Evolutionary conservation across 495 filamentous ascomycete genomes (phyloP), one percentile per base, ranked within the genome.

Genomic region (Stereocaulon alpinum): DNA sequence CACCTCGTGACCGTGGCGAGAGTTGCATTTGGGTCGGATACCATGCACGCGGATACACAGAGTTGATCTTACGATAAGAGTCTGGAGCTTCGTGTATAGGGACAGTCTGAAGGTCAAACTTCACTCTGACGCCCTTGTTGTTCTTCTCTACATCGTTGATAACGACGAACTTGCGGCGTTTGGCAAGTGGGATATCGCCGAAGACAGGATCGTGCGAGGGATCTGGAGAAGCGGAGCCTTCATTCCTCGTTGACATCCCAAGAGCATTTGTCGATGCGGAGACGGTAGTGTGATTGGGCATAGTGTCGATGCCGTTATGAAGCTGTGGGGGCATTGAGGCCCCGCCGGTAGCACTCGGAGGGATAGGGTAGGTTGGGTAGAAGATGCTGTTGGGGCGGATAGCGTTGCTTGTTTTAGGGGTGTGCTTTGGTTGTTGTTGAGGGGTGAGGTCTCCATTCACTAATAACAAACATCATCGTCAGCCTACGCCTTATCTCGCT

Each of bases 81-180:
- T 97, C 93, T 0, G 91, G 91, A 61, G 96, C 91, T 69, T 96
- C 92, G 62, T 88, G 82, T 72, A 93, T 92, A 61, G 95, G 85
- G 55, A 96, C 89, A 18, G 82, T 80, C 59, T 96, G 89, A 27
- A 97, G 80, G 63, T 85, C 89, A 37, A 96, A 89, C 58, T 89
- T 84, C 41, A 96, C 91, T 6, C 93, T 83, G 10, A 95, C 82
- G 49, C 34, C 49, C 58, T 60, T 63, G 34, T 64, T 48, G 34
- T 79, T 79, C 43, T 83, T 82, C 53, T 88, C 86, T 17, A 78
- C 80, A 70, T 97, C 93, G 61, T 96, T 89, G 24, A 98, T 90
- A 4, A 96, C 81, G 64, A 98, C 95, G 69, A 97, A 97, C 70
- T 95, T 98, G 63, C 91, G 86, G 56, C 86, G 88, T 72, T 94